Evolutionary conservation across 257 asterid genomes (phyloP).

Genomic region (Eucommia ulmoides): DNA sequence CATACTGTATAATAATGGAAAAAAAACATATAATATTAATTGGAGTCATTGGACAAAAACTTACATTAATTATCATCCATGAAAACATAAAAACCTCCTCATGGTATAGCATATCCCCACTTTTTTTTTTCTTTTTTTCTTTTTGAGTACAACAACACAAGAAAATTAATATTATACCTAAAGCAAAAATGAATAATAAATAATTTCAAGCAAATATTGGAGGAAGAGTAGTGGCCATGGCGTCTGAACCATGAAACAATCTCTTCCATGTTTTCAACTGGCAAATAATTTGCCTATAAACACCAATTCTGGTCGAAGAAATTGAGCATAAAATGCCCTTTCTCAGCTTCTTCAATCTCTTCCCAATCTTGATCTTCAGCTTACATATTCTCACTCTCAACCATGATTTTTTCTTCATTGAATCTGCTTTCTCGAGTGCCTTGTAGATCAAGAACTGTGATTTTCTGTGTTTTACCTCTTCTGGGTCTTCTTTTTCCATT

Average conservation of each 20-base stretch:
- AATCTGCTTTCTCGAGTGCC: conserved; percentile 42
- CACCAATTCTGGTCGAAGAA: conserved; percentile 24
- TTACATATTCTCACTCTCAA: conserved; percentile 41
- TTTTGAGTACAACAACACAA: too few species aligned
- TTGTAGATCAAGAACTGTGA: conserved; percentile 82
- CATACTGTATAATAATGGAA: too few species aligned
- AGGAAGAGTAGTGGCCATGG: conserved; percentile 10
- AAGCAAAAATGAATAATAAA: too few species aligned
- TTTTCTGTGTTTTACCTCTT: conserved; percentile 35
- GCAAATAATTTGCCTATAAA: conserved; percentile 29
- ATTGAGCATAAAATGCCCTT: conserved; percentile 30
- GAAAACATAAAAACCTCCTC: too few species aligned
- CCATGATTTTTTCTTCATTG: conserved; percentile 33
- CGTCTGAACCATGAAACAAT: conserved; percentile 28
- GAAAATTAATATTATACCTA: too few species aligned
- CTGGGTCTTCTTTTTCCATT: conserved; percentile 48
- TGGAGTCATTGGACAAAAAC: too few species aligned
- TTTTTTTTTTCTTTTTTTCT: too few species aligned
- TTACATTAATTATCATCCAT: too few species aligned
- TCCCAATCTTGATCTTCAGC: conserved; percentile 55
- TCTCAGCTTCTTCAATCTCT: conserved; percentile 38
- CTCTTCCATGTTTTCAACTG: conserved; percentile 45
- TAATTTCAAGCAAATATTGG: too few species aligned
- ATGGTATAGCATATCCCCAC: too few species aligned
- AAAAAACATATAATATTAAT: too few species aligned